Conservation (phyloP, 2,329 filamentous ascomycete genomes). For the Ustilaginoidea virens region DNA sequence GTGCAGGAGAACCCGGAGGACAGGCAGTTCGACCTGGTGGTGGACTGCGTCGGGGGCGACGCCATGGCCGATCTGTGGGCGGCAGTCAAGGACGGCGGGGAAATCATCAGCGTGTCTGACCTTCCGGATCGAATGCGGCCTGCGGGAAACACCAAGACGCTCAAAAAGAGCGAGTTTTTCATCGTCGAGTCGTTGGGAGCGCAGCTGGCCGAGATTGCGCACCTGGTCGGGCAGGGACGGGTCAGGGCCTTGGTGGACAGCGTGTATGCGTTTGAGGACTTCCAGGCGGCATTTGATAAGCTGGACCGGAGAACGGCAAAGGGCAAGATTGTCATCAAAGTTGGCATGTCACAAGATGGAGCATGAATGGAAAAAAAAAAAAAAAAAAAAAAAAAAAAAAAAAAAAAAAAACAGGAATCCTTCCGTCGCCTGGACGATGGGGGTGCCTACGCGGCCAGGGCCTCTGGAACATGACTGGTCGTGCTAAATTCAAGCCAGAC, state of each 20-base stretch:
- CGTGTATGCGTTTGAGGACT: conserved; percentile 22
- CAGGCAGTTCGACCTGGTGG: conserved; percentile 17
- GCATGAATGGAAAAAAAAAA: too few species aligned
- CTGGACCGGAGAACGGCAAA: conserved; percentile 18
- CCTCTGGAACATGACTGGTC: too few species aligned
- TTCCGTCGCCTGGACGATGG: too few species aligned
- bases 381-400: too few species aligned
- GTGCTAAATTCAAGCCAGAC: too few species aligned
- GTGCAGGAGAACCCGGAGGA: conserved; percentile 10
- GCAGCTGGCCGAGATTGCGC: conserved; percentile 18
- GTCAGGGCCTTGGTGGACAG: conserved; percentile 21
- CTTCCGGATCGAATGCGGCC: conserved; percentile 16
- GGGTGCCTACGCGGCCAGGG: too few species aligned
- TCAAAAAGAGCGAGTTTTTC: conserved; percentile 18
- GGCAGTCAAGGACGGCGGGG: conserved; percentile 18
- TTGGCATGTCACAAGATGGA: conserved; percentile 8
- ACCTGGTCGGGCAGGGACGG: conserved; percentile 17
- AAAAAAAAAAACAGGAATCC: too few species aligned
- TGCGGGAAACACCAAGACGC: conserved; percentile 12
- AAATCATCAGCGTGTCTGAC: conserved; percentile 17
- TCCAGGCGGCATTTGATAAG: conserved; percentile 20
- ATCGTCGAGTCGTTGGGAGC: conserved; percentile 21
- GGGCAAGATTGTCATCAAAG: conserved; percentile 24
- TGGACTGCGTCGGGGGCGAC: conserved; percentile 22
- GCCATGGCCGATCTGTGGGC: conserved; percentile 17